Base-by-base conservation (phyloP, 108 stramenopile species). In the Pseudonitzschia multiseries region DNA sequence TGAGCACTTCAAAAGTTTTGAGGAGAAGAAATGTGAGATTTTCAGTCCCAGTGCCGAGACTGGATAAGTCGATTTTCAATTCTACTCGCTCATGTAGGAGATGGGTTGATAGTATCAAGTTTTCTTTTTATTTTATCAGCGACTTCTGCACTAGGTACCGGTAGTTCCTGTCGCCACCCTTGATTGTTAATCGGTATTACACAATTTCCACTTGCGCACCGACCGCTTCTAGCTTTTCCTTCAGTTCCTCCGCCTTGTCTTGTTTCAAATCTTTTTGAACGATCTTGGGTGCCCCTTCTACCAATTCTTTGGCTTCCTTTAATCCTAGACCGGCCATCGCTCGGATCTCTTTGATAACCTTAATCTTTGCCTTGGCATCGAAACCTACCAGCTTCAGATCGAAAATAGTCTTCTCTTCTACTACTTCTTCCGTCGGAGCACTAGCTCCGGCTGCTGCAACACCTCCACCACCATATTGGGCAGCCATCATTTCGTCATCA, bases 281-380 rank as follows among this genome's bases (percentile, higher is more conserved):
- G 9, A 82, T 79, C 46, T 86, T 83, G 4, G 97, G 97, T 21
- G 80, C 88, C 40, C 86, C 83, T 79, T 97, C 97, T 14, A 97
- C 97, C 42, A 95, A 29, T 69, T 94, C 97, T 79, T 97, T 97
- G 74, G 97, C 95, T 81, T 97, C 97, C 78, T 97, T 96, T 69
- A 97, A 73, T 14, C 97, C 97, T 51, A 97, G 73, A 57, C 88
- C 89, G 22, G 97, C 84, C 65, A 97, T 88, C 9, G 87, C 62
- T 43, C 94, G 72, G 43, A 97, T 84, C 79, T 97, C 95, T 83
- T 97, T 97, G 79, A 97, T 97, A 57, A 97, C 89, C 80, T 97
- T 97, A 76, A 97, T 96, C 75, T 98, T 98, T 26, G 88, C 81
- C 80, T 95, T 95, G 65, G 86, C 93, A 73, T 98, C 96, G 65